Evolutionary conservation across 2,329 filamentous ascomycete genomes (phyloP).

Genomic region (Paraconiothyrium sp.): DNA sequence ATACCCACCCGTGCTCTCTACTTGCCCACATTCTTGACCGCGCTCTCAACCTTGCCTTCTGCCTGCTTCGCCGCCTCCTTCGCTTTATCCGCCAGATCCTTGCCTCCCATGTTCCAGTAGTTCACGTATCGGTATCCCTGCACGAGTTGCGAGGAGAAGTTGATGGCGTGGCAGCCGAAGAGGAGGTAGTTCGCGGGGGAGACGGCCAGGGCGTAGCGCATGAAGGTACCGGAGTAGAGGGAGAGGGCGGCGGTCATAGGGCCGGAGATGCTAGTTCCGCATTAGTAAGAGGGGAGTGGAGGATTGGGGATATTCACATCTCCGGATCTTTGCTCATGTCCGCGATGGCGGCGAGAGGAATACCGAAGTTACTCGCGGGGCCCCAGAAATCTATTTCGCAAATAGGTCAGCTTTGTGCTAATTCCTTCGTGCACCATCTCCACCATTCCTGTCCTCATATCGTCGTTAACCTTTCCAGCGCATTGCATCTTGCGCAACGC

Average conservation of each 20-base stretch:
- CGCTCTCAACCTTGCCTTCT: constrained; percentile 14
- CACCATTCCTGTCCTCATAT: background rate
- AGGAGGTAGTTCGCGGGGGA: constrained; percentile 72
- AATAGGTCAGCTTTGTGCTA: constrained; percentile 11
- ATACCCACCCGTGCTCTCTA: background rate
- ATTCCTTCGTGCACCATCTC: background rate
- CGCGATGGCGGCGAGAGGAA: constrained; percentile 63
- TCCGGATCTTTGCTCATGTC: constrained; percentile 64
- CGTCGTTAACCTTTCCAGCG: background rate
- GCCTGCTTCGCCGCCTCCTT: constrained; percentile 43
- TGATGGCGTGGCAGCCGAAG: constrained; percentile 73
- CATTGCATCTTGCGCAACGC: background rate
- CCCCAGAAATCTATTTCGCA: constrained; percentile 60
- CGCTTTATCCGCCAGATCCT: constrained; percentile 52
- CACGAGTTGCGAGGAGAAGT: constrained; percentile 68
- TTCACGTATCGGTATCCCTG: constrained; percentile 71
- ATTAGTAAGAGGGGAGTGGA: constrained; percentile 6
- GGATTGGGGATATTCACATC: constrained; percentile 51
- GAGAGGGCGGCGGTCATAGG: constrained; percentile 69
- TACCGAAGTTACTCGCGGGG: constrained; percentile 63
- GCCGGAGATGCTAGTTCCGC: constrained; percentile 67
- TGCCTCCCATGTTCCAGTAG: constrained; percentile 65
- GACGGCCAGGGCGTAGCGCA: constrained; percentile 73
- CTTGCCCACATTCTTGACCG: constrained; percentile 24
- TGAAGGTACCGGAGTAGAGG: constrained; percentile 71